Evolutionary conservation across 2,329 filamentous ascomycete genomes (phyloP).

Genomic region (Aspergillus pseudoterreus): DNA sequence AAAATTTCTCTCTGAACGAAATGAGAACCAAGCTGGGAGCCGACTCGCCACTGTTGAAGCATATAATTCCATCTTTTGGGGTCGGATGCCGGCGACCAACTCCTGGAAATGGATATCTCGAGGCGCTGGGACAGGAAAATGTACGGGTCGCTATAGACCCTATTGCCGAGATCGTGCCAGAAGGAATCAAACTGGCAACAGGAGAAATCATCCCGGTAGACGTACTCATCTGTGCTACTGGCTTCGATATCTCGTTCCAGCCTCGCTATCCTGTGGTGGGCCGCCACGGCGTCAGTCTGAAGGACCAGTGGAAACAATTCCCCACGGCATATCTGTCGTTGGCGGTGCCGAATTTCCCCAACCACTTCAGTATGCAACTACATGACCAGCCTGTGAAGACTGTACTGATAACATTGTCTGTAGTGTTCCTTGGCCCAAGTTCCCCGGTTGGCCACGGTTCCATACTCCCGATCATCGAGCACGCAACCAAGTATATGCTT

Average conservation of each 20-base stretch:
- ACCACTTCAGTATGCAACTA: conserved; percentile 5
- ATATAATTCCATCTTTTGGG: conserved; percentile 14
- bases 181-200: conserved; percentile 13
- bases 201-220: conserved; percentile 16
- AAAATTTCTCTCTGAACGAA: not conserved
- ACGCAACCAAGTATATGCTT: conserved; percentile 51
- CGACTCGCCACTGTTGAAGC: not conserved
- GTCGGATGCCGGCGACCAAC: conserved; percentile 20
- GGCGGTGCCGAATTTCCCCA: conserved; percentile 24
- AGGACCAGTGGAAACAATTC: conserved; percentile 14
- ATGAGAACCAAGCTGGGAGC: not conserved
- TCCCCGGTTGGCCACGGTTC: conserved; percentile 51
- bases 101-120: conserved; percentile 20
- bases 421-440: conserved; percentile 47
- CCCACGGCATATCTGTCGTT: conserved; percentile 25
- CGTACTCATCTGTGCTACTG: conserved; percentile 11
- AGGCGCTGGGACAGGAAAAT: conserved; percentile 15
- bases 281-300: not conserved
- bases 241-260: conserved; percentile 9
- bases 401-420: not conserved
- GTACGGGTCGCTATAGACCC: conserved; percentile 11
- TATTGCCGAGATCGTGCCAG: conserved; percentile 9
- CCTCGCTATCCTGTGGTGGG: not conserved
- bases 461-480: conserved; percentile 51
- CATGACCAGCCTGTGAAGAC: not conserved